phyloP scores from a whole-genome alignment of 306 rosid genomes.

The Quercus dentata region DNA sequence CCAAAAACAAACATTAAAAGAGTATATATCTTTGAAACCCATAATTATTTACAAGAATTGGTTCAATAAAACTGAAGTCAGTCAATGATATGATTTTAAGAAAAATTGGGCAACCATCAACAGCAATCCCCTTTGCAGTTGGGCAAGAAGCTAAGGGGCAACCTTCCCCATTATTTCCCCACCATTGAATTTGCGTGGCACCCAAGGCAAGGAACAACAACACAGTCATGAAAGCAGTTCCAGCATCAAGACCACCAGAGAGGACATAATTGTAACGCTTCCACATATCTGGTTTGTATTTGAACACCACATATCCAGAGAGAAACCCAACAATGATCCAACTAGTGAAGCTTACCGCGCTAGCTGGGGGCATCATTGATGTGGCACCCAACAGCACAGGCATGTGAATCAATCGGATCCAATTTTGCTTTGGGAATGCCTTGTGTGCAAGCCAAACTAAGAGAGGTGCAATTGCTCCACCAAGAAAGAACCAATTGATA shows the following conservation, averaged over 20 bases:
- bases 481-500: constrained; percentile 69
- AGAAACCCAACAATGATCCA: constrained; percentile 57
- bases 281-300: constrained; percentile 57
- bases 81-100: neutral
- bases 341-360: constrained; percentile 66
- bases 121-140: constrained; percentile 46
- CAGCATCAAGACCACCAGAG: constrained; percentile 86
- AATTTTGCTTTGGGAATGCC: constrained; percentile 49
- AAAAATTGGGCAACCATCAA: constrained; percentile 45
- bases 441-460: constrained; percentile 69
- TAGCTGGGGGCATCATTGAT: constrained; percentile 77
- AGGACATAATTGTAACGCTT: constrained; percentile 60
- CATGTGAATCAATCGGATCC: constrained; percentile 62
- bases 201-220: constrained; percentile 53
- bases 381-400: constrained; percentile 71
- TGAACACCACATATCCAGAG: constrained; percentile 46
- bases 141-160: constrained; percentile 84
- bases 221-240: constrained; percentile 76
- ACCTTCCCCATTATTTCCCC: constrained; percentile 61
- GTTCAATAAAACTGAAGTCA: neutral
- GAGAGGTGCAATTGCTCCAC: constrained; percentile 66
- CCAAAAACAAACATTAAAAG: neutral
- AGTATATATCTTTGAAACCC: no score
- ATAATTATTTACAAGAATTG: neutral
- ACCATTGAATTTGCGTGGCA: constrained; percentile 44